phyloP scores from a whole-genome alignment of 768 basidiomycete genomes.

The Leucosporidium creatinivorum region DNA sequence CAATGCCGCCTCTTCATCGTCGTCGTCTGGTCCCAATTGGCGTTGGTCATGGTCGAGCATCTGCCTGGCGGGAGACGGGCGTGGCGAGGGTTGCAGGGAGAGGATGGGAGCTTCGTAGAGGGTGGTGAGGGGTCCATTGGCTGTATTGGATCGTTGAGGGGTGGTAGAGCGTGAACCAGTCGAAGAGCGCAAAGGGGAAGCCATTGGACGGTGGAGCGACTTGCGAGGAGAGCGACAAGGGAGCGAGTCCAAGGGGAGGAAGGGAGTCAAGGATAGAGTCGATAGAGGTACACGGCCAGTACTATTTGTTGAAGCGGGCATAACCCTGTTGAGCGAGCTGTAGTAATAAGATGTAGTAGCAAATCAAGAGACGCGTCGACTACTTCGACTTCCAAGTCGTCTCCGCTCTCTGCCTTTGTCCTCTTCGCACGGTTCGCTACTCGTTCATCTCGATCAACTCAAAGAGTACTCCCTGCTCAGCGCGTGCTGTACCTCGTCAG shows the following conservation, averaged over 20 bases:
- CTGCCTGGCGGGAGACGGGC: slow-evolving; percentile 9
- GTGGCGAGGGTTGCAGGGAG: background rate
- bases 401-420: too few species aligned
- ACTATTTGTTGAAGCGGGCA: too few species aligned
- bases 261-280: background rate
- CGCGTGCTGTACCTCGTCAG: too few species aligned
- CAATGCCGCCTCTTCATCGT: background rate
- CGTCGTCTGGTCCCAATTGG: background rate
- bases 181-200: background rate
- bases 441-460: too few species aligned
- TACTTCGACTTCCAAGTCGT: too few species aligned
- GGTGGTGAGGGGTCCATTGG: background rate
- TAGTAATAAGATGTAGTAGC: too few species aligned
- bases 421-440: too few species aligned
- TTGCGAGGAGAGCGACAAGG: background rate
- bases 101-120: slow-evolving; percentile 8
- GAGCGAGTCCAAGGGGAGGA: background rate
- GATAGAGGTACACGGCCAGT: background rate
- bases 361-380: too few species aligned
- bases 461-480: too few species aligned
- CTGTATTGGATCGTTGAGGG: background rate
- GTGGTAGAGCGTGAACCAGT: slow-evolving; percentile 12
- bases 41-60: background rate
- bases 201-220: background rate
- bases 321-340: too few species aligned